Percentiles rank a stretch among this genome's conserved stretches.
Evolutionary conservation across 257 asterid genomes (phyloP).

Genomic region (Solanum neorickii): DNA sequence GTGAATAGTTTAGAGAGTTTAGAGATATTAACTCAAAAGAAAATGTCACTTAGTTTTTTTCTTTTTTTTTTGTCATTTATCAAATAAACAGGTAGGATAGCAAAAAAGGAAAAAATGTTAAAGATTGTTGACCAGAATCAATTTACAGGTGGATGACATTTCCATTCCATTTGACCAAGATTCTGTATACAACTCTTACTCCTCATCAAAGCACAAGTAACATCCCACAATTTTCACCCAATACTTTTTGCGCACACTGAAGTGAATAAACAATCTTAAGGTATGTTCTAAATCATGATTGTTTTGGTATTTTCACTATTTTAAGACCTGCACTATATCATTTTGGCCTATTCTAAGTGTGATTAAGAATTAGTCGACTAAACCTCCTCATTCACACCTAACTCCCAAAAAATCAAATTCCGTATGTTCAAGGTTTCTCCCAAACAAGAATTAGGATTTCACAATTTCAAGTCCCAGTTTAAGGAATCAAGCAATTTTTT

Average conservation of each 20-base stretch:
- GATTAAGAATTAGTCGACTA: background rate
- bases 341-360: background rate
- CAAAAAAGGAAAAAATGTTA: background rate
- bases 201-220: background rate
- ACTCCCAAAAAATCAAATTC: background rate
- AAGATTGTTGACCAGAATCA: background rate
- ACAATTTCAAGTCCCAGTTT: background rate
- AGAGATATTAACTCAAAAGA: background rate
- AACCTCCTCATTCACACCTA: background rate
- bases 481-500: too few species aligned
- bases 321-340: background rate
- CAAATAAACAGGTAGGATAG: background rate
- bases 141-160: background rate
- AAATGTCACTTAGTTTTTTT: background rate
- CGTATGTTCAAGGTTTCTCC: background rate
- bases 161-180: background rate
- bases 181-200: background rate
- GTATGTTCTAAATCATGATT: background rate
- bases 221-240: background rate
- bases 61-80: background rate
- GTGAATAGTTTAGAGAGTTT: background rate
- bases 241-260: background rate
- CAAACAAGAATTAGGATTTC: background rate
- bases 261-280: background rate
- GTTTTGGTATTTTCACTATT: background rate